Conservation (phyloP, 2,329 filamentous ascomycete genomes). For the Aspergillus sp. region DNA sequence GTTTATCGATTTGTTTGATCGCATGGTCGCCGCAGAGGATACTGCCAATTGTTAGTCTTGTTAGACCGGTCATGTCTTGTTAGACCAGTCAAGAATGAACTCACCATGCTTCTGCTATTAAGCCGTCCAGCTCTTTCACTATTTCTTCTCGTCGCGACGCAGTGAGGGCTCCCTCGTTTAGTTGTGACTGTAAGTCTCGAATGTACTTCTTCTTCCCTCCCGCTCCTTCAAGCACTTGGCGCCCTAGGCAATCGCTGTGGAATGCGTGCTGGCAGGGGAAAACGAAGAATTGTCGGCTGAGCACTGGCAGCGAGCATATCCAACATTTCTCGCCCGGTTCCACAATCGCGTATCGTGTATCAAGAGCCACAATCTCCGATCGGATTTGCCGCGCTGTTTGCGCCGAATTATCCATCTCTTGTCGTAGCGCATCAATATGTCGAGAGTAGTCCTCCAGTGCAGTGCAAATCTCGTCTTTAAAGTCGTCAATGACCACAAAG, state of each 20-base stretch:
- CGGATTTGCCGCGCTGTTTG: slow-evolving; percentile 89
- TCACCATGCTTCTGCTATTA: slow-evolving; percentile 88
- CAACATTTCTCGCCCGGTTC: slow-evolving; percentile 95
- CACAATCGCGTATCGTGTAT: slow-evolving; percentile 90
- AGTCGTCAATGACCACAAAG: slow-evolving; percentile 97
- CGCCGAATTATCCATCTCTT: slow-evolving; percentile 94
- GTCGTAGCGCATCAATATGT: slow-evolving; percentile 82
- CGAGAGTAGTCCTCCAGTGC: slow-evolving; percentile 91
- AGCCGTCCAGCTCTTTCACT: slow-evolving; percentile 83
- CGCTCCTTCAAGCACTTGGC: slow-evolving; percentile 78
- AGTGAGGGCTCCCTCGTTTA: slow-evolving; percentile 71
- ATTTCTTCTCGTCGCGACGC: slow-evolving; percentile 75
- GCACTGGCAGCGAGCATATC: slow-evolving; percentile 77
- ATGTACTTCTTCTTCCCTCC: slow-evolving; percentile 79
- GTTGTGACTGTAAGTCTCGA: slow-evolving; percentile 77
- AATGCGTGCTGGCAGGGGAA: slow-evolving; percentile 98
- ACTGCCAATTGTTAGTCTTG: slow-evolving; percentile 46
- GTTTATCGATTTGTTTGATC: slow-evolving; percentile 90
- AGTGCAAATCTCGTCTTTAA: slow-evolving; percentile 95
- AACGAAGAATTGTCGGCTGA: slow-evolving; percentile 93
- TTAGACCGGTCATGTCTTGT: slow-evolving; percentile 12
- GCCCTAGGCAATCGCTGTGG: slow-evolving; percentile 89
- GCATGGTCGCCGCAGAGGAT: slow-evolving; percentile 93
- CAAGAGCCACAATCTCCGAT: slow-evolving; percentile 79
- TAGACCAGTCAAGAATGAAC: slow-evolving; percentile 31